Evolutionary conservation across 371 early-diverging fungal genomes (phyloP).

Genomic region (Mortierella sp.): DNA sequence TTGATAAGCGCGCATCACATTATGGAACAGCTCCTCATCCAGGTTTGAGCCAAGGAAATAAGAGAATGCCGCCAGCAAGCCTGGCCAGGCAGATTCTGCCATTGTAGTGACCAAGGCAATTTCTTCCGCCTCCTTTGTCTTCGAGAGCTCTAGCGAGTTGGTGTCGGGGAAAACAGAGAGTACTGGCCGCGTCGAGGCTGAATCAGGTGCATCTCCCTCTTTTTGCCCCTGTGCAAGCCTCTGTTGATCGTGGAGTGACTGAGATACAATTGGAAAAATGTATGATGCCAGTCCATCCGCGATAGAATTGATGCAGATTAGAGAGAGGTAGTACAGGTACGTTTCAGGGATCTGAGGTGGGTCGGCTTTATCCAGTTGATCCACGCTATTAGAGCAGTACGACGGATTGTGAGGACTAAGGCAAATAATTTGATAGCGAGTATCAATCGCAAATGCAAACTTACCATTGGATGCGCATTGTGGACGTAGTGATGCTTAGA

Average conservation of each 20-base stretch:
- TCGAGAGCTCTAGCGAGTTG: slow-evolving; percentile 35
- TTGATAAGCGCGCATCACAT: slow-evolving; percentile 78
- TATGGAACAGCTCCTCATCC: slow-evolving; percentile 89
- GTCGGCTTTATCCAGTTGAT: slow-evolving; percentile 93
- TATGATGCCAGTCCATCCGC: slow-evolving; percentile 81
- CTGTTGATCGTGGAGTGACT: slow-evolving; percentile 49
- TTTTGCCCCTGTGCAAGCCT: slow-evolving; percentile 24
- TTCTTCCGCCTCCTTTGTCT: slow-evolving; percentile 65
- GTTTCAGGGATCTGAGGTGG: slow-evolving; percentile 90
- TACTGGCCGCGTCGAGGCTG: slow-evolving; percentile 4
- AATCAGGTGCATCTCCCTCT: slow-evolving; percentile 14
- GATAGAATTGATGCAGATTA: slow-evolving; percentile 75
- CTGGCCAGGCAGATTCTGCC: slow-evolving; percentile 87
- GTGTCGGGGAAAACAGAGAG: slow-evolving; percentile 47
- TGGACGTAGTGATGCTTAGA: slow-evolving; percentile 65
- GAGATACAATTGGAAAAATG: slow-evolving; percentile 73
- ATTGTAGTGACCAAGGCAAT: slow-evolving; percentile 81
- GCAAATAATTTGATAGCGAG: neutral
- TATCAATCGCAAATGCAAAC: neutral
- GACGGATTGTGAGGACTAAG: neutral
- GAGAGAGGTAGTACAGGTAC: slow-evolving; percentile 85
- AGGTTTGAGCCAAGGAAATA: slow-evolving; percentile 82
- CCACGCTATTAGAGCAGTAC: slow-evolving; percentile 66
- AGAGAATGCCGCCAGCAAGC: slow-evolving; percentile 84
- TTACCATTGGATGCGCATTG: slow-evolving; percentile 85